Conservation (phyloP, 495 filamentous ascomycete species). For the Tuber brumale region DNA sequence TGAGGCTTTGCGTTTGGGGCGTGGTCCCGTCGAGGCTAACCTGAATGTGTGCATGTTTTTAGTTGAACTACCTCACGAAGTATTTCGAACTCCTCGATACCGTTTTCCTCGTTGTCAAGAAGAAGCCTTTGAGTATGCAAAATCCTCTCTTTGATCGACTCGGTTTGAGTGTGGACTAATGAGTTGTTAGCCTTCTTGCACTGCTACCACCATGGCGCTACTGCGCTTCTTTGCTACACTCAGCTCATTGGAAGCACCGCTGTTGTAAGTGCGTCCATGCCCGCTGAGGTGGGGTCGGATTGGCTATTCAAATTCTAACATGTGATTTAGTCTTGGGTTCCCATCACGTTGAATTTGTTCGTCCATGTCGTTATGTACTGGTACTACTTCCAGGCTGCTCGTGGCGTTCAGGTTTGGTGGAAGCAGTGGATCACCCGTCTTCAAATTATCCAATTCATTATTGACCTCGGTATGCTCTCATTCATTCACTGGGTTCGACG, state of each 20-base stretch:
- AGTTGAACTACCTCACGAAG: constrained; percentile 81
- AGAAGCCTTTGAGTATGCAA: constrained; percentile 70
- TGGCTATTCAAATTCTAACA: constrained; percentile 11
- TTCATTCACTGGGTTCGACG: background rate
- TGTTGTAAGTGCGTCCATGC: constrained; percentile 46
- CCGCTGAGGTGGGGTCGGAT: background rate
- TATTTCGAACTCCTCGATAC: constrained; percentile 77
- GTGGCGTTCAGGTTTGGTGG: constrained; percentile 79
- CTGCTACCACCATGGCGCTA: constrained; percentile 80
- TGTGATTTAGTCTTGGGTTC: constrained; percentile 55
- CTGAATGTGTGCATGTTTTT: constrained; percentile 13
- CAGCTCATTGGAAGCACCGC: constrained; percentile 72
- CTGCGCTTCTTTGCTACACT: constrained; percentile 77
- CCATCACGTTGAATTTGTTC: constrained; percentile 67
- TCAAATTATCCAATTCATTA: constrained; percentile 75
- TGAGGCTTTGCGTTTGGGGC: background rate
- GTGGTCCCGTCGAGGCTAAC: background rate
- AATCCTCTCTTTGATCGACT: constrained; percentile 6
- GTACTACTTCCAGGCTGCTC: constrained; percentile 79
- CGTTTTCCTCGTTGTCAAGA: constrained; percentile 76
- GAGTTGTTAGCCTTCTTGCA: constrained; percentile 64
- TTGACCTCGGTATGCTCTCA: constrained; percentile 60
- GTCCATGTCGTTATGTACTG: constrained; percentile 74
- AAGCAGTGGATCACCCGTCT: constrained; percentile 85
- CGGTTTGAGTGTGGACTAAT: constrained; percentile 33